Conservation (phyloP, 768 basidiomycete species). For the Dioszegia hungarica region DNA sequence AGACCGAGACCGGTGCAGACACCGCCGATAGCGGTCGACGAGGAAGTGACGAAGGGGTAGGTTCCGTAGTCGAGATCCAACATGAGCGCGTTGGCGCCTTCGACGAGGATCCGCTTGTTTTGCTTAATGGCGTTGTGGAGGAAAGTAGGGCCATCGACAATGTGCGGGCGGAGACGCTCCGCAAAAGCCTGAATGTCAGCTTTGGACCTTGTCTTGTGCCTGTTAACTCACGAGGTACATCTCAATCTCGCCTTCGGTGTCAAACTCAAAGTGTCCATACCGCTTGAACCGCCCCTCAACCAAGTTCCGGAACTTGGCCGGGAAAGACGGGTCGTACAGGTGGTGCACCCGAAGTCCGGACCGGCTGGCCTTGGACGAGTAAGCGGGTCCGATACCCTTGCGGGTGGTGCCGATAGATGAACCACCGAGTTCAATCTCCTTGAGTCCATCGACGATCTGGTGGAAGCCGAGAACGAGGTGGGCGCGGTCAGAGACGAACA, state of each 20-base stretch:
- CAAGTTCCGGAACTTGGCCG: slow-evolving; percentile 84
- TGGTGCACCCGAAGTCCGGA: slow-evolving; percentile 95
- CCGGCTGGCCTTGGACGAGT: slow-evolving; percentile 93
- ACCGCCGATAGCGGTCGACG: slow-evolving; percentile 86
- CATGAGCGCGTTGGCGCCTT: slow-evolving; percentile 98
- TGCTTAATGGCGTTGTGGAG: slow-evolving; percentile 71
- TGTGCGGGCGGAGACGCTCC: slow-evolving; percentile 75
- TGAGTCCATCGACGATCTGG: slow-evolving; percentile 97
- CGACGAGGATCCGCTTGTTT: slow-evolving; percentile 79
- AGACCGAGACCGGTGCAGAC: slow-evolving; percentile 97
- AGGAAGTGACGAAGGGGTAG: slow-evolving; percentile 95
- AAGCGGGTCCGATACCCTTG: slow-evolving; percentile 97
- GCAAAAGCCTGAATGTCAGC: slow-evolving; percentile 62
- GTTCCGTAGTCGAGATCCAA: slow-evolving; percentile 97
- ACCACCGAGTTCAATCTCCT: slow-evolving; percentile 93
- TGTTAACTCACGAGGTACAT: slow-evolving; percentile 71
- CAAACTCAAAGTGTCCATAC: slow-evolving; percentile 96
- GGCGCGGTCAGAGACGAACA: slow-evolving; percentile 92
- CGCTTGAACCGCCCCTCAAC: slow-evolving; percentile 98
- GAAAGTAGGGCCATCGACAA: slow-evolving; percentile 80
- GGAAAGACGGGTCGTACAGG: slow-evolving; percentile 83
- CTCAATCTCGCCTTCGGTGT: slow-evolving; percentile 90
- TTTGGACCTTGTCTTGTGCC: too few species aligned
- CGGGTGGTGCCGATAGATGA: slow-evolving; percentile 87
- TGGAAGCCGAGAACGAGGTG: slow-evolving; percentile 99